These are phyloP conservation scores for Simplicillium sp. DNA, from an alignment of 2,329 filamentous ascomycete species.

Conservation along the genomic window DNA sequence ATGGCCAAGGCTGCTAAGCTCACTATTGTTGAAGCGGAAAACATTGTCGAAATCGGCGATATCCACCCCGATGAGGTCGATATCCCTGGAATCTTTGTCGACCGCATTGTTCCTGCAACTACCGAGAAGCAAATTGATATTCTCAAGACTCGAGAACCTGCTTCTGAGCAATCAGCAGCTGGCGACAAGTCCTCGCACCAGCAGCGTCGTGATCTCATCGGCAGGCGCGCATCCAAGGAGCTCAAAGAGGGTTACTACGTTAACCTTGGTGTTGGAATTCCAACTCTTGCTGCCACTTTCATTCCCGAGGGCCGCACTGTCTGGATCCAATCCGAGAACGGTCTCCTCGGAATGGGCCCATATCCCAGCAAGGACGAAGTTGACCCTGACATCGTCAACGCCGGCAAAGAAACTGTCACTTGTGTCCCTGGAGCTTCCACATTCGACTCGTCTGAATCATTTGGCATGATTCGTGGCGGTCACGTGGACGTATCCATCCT, in stretches of 20 bases:
- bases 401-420: conserved; percentile 81
- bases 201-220: conserved; percentile 60
- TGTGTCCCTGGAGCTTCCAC: conserved; percentile 65
- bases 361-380: conserved; percentile 66
- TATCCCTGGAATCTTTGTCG: conserved; percentile 73
- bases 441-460: conserved; percentile 75
- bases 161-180: conserved; percentile 23
- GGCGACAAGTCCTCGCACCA: conserved; percentile 36
- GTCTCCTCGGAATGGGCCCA: conserved; percentile 72
- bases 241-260: conserved; percentile 73
- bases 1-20: conserved; percentile 75
- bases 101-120: conserved; percentile 68
- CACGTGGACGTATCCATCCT: conserved; percentile 79
- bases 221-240: conserved; percentile 67
- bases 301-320: conserved; percentile 60
- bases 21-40: conserved; percentile 77
- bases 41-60: conserved; percentile 67
- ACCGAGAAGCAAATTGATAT: conserved; percentile 64
- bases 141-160: conserved; percentile 43
- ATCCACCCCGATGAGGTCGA: conserved; percentile 68
- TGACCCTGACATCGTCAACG: conserved; percentile 75
- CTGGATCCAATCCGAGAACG: conserved; percentile 81
- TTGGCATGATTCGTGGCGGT: conserved; percentile 79
- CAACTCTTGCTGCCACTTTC: conserved; percentile 73
- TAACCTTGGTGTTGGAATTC: conserved; percentile 77